Percentiles rank a stretch among this genome's conserved stretches.
Conservation (phyloP, 306 rosid genomes). For the Cicer chorassanicum region DNA sequence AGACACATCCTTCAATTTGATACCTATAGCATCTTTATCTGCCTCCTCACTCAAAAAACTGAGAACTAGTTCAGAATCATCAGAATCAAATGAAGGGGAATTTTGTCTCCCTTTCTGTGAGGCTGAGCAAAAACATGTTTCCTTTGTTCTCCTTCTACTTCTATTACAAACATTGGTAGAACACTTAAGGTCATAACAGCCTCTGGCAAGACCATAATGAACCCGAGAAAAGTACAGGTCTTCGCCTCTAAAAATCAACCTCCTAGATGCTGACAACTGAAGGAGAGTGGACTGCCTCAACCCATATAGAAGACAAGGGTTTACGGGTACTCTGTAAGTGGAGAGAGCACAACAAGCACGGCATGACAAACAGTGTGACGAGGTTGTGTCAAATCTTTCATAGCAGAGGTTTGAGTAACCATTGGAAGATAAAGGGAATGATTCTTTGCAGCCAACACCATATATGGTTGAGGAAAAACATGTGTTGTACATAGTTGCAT, state of each 20-base stretch:
- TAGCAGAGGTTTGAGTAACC: constrained; percentile 61
- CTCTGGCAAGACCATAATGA: constrained; percentile 52
- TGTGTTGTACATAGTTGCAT: constrained; percentile 55
- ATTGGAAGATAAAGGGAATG: constrained; percentile 60
- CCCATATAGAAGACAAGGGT: constrained; percentile 61
- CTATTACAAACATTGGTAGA: constrained; percentile 46
- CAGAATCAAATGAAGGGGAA: constrained; percentile 47
- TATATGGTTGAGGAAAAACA: constrained; percentile 69
- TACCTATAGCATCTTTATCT: constrained; percentile 49
- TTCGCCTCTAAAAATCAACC: constrained; percentile 62
- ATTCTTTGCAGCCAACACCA: constrained; percentile 58
- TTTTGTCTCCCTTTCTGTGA: constrained; percentile 51
- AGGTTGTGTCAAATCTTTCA: constrained; percentile 65
- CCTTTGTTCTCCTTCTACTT: constrained; percentile 57
- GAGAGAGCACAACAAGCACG: constrained; percentile 62
- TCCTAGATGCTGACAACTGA: constrained; percentile 73
- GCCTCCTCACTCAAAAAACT: constrained; percentile 76
- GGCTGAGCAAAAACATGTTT: constrained; percentile 44
- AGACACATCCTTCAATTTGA: constrained; percentile 48
- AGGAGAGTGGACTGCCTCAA: constrained; percentile 82
- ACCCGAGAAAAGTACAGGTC: constrained; percentile 52
- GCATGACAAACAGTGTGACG: constrained; percentile 48
- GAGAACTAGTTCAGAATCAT: constrained; percentile 67
- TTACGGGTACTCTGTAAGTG: constrained; percentile 51
- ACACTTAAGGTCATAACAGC: constrained; percentile 53